These are phyloP conservation scores for Fusarium sp. DNA, from an alignment of 2,329 filamentous ascomycete species.

Conservation along the genomic window DNA sequence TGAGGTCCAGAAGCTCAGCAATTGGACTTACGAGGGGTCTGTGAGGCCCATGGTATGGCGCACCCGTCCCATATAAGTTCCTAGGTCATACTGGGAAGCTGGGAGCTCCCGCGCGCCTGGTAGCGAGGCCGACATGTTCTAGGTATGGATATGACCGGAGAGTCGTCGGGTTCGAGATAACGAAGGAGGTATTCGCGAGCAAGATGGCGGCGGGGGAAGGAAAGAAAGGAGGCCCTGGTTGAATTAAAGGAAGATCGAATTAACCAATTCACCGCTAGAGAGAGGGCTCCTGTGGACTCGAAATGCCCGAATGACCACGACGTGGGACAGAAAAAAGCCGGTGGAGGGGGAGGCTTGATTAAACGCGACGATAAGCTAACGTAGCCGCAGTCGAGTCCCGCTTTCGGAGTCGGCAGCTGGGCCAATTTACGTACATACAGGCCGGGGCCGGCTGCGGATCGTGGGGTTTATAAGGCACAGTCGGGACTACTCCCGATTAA, in stretches of 20 bases:
- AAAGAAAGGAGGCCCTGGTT: background rate
- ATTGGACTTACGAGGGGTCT: conserved; percentile 86
- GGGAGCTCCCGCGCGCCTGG: conserved; percentile 84
- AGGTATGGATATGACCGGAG: conserved; percentile 9
- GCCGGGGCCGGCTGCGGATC: conserved; percentile 30
- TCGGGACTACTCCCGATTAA: conserved; percentile 29
- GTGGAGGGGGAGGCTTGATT: conserved; percentile 26
- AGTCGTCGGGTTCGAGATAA: conserved; percentile 28
- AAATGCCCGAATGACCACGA: conserved; percentile 35
- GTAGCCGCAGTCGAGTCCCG: conserved; percentile 43
- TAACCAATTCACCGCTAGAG: conserved; percentile 29
- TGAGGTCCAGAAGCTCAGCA: background rate
- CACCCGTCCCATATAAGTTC: conserved; percentile 95
- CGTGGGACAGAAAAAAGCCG: conserved; percentile 41
- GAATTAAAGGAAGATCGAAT: conserved; percentile 4
- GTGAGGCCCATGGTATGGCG: conserved; percentile 89
- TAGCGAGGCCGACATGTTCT: conserved; percentile 73
- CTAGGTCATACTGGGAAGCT: conserved; percentile 90
- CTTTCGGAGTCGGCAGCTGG: conserved; percentile 49
- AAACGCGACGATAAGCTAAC: conserved; percentile 51
- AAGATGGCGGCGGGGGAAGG: conserved; percentile 14
- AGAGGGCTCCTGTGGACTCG: conserved; percentile 33
- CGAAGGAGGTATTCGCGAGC: conserved; percentile 12
- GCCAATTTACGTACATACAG: conserved; percentile 33
- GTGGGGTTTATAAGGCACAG: conserved; percentile 34